Evolutionary conservation across 371 early-diverging fungal species (phyloP).

Genomic region (Mortierella sp.): DNA sequence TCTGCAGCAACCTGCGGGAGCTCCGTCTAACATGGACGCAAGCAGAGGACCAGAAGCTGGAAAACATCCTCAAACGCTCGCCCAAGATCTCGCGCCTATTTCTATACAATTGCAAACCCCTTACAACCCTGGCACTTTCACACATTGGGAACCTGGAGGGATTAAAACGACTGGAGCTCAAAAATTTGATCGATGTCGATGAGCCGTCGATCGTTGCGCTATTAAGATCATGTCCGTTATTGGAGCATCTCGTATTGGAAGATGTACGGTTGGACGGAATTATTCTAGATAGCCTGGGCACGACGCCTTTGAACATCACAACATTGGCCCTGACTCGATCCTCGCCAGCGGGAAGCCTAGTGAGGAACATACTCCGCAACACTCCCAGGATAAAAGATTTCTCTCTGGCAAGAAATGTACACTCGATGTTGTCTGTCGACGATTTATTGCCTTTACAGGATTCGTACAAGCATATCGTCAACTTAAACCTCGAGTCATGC

Average conservation of each 20-base stretch:
- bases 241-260: slow-evolving; percentile 32
- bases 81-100: slow-evolving; percentile 36
- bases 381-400: slow-evolving; percentile 26
- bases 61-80: slow-evolving; percentile 17
- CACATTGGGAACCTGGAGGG: slow-evolving; percentile 12
- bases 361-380: slow-evolving; percentile 33
- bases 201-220: slow-evolving; percentile 25
- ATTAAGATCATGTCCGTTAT: slow-evolving; percentile 18
- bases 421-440: slow-evolving; percentile 11
- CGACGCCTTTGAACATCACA: slow-evolving; percentile 15
- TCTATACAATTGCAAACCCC: slow-evolving; percentile 33
- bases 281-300: slow-evolving; percentile 20
- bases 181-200: slow-evolving; percentile 29
- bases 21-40: slow-evolving; percentile 42
- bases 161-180: slow-evolving; percentile 32
- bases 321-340: slow-evolving; percentile 37
- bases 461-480: slow-evolving; percentile 10
- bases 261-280: slow-evolving; percentile 32
- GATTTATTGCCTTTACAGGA: slow-evolving; percentile 21
- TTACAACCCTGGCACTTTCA: slow-evolving; percentile 16
- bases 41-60: slow-evolving; percentile 20
- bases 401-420: slow-evolving; percentile 41
- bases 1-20: slow-evolving; percentile 34
- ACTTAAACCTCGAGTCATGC: slow-evolving; percentile 50
- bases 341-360: slow-evolving; percentile 29